phyloP scores from a whole-genome alignment of 2,329 filamentous ascomycete species.

The Fusarium mexicanum region DNA sequence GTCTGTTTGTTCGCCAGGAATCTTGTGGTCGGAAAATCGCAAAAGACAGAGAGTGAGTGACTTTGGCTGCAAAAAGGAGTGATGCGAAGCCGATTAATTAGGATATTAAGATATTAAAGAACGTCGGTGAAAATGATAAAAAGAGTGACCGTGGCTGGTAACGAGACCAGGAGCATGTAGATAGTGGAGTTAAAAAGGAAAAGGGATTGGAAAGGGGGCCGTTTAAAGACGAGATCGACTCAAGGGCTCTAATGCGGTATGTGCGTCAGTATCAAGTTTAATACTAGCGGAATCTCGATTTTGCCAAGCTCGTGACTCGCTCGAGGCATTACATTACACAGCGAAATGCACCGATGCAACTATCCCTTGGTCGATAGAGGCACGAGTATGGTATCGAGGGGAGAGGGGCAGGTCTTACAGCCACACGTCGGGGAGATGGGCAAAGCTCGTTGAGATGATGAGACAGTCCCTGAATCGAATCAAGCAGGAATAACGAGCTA shows the following conservation, averaged over 20 bases:
- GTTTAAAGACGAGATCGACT: slow-evolving; percentile 59
- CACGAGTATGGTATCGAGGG: slow-evolving; percentile 37
- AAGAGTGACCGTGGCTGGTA: slow-evolving; percentile 67
- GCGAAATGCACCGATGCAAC: neutral
- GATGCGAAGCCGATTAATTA: slow-evolving; percentile 55
- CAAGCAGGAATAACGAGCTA: slow-evolving; percentile 70
- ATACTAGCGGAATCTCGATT: slow-evolving; percentile 38
- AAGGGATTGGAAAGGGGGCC: slow-evolving; percentile 56
- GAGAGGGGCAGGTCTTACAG: slow-evolving; percentile 59
- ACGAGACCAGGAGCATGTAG: slow-evolving; percentile 57
- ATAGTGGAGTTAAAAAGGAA: slow-evolving; percentile 49
- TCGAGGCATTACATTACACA: neutral
- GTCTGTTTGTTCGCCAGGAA: slow-evolving; percentile 64
- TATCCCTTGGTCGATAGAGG: slow-evolving; percentile 46
- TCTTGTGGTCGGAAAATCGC: slow-evolving; percentile 55
- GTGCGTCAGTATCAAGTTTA: slow-evolving; percentile 46
- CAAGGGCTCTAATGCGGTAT: slow-evolving; percentile 52
- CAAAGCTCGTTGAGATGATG: slow-evolving; percentile 56
- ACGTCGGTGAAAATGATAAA: slow-evolving; percentile 61
- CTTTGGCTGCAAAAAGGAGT: slow-evolving; percentile 39
- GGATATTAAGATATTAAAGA: slow-evolving; percentile 69
- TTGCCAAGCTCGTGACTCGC: slow-evolving; percentile 23
- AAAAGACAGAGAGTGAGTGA: slow-evolving; percentile 50
- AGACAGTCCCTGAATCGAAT: slow-evolving; percentile 57
- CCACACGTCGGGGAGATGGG: slow-evolving; percentile 53